Evolutionary conservation across 208 protist species (phyloP), one percentile per base, ranked within the genome.

Genomic region (Leishmania lainsoni): DNA sequence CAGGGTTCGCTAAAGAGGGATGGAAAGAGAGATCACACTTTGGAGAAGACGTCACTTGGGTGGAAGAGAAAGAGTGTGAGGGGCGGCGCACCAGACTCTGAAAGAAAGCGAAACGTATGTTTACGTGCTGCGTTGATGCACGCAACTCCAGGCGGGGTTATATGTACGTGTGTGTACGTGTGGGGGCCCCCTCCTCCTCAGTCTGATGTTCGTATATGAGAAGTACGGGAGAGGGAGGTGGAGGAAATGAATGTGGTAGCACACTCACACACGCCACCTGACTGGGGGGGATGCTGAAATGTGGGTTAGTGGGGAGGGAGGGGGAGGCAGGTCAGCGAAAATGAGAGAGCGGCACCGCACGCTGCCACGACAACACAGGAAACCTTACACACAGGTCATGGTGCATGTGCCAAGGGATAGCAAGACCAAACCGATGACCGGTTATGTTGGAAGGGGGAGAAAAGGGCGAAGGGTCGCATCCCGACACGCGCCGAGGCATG

Each of bases 31-130:
- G 26, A 22, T 29, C 12, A 29, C 26, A 68, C 61, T 35, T 42
- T 12, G 61, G 14, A 26, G 29, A 14, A 32, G 29, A 10, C 5
- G 61, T 6, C 29, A 8, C 61, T 39, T 12, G 17, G 20, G 26
- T 10, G 29, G 58, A n/a, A 0, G 65, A 35, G 65, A 22, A 32
- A 22, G 35, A 26, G 65, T 45, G 42, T 45, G 65, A 32, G 39
- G 17, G 39, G 6, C 5, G 20, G 68, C 16, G 39, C 32, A 17
- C 22, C 49, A 8, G 29, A 59, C 39, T 17, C 63, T 45, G 10
- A 56, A 59, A 52, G 58, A 70, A 22, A 65, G 75, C n/a, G 77
- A 81, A 76, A 70, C 75, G 68, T 45, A 78, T 71, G 69, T 51
- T 20, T 49, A 39, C 22, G 68, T 42, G 32, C 68, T 29, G 42